A percentile compares a stretch with the other conserved stretches of the same genome.
These are phyloP conservation scores for Emmonsiellopsis sp. DNA, from an alignment of 2,329 filamentous ascomycete species.

Conservation along the genomic window DNA sequence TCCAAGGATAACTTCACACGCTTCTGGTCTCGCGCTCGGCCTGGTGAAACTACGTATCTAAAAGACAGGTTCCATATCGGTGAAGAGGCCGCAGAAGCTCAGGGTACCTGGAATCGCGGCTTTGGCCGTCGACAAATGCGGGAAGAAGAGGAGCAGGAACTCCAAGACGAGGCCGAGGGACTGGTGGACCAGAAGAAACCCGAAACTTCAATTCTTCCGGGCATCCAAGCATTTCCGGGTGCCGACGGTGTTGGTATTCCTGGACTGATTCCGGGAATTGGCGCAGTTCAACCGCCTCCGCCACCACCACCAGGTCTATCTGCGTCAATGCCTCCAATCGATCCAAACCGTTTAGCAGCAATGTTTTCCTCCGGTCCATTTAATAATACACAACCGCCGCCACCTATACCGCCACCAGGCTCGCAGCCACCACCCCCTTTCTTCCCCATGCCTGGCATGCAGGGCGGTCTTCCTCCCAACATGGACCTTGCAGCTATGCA, in stretches of 20 bases:
- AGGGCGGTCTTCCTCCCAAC: conserved; percentile 35
- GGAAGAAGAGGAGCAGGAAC: conserved; percentile 88
- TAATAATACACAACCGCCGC: conserved; percentile 53
- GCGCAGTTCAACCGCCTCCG: conserved; percentile 32
- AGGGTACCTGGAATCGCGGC: conserved; percentile 86
- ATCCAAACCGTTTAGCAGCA: conserved; percentile 33
- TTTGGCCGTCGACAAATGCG: conserved; percentile 69
- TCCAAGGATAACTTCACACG: conserved; percentile 94
- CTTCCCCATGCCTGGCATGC: conserved; percentile 41
- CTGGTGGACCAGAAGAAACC: conserved; percentile 85
- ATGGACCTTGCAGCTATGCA: conserved; percentile 29
- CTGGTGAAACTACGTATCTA: conserved; percentile 74
- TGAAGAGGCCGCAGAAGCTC: conserved; percentile 82
- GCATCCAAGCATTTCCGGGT: conserved; percentile 48
- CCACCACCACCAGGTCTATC: conserved; percentile 20
- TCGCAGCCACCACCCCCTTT: conserved; percentile 22
- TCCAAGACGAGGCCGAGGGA: conserved; percentile 87
- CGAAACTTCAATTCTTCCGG: conserved; percentile 45
- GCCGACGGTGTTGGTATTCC: conserved; percentile 35
- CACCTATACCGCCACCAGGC: conserved; percentile 41
- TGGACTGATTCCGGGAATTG: conserved; percentile 39
- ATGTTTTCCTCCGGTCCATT: conserved; percentile 26
- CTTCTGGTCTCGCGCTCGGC: conserved; percentile 88
- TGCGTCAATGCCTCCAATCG: conserved; percentile 40
- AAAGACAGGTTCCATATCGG: conserved; percentile 95